Evolutionary conservation across 495 filamentous ascomycete genomes (phyloP).

Genomic region (Penicillium chermesinum): DNA sequence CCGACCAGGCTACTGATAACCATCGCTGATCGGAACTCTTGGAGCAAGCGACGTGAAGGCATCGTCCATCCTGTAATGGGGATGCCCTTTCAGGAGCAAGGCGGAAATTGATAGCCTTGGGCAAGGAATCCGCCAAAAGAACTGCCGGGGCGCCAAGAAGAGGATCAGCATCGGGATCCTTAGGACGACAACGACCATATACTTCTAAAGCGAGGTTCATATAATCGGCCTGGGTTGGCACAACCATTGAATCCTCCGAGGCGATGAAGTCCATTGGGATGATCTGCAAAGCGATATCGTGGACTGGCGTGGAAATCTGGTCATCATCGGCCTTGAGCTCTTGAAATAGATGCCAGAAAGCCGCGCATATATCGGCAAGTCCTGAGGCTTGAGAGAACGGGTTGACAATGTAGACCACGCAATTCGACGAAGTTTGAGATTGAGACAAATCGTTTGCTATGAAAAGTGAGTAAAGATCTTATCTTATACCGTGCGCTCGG

Average conservation of each 20-base stretch:
- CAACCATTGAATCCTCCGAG: constrained; percentile 57
- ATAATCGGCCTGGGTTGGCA: constrained; percentile 64
- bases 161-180: constrained; percentile 34
- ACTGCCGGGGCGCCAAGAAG: constrained; percentile 62
- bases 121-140: constrained; percentile 65
- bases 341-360: constrained; percentile 71
- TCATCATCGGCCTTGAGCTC: constrained; percentile 52
- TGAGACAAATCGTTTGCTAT: constrained; percentile 41
- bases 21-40: constrained; percentile 78
- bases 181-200: constrained; percentile 74
- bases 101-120: constrained; percentile 74
- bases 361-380: constrained; percentile 70
- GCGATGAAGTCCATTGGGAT: constrained; percentile 68
- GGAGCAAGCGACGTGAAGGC: constrained; percentile 83
- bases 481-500: constrained; percentile 3
- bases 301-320: constrained; percentile 45
- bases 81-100: constrained; percentile 52
- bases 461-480: constrained; percentile 18
- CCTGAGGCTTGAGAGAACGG: constrained; percentile 59
- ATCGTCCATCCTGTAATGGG: constrained; percentile 74
- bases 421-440: constrained; percentile 51
- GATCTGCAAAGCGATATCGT: constrained; percentile 79
- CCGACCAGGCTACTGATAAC: constrained; percentile 89
- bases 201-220: constrained; percentile 71
- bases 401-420: constrained; percentile 85